Conservation (phyloP, 2,329 filamentous ascomycete genomes). For the Boeremia exigua region DNA sequence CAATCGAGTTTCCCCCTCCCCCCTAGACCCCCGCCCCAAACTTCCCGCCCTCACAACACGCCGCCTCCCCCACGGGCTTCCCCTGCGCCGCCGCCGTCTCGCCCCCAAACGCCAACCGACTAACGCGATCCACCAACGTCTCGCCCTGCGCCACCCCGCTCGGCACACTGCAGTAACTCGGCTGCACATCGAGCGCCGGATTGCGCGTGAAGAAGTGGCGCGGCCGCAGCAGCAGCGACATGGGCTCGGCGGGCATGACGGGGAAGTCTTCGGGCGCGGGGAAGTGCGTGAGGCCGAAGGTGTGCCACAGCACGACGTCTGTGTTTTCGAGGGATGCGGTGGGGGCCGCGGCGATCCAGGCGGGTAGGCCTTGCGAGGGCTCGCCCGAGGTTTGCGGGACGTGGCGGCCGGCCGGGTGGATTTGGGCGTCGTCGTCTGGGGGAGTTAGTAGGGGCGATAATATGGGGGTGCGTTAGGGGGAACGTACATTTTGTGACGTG, state of each 20-base stretch:
- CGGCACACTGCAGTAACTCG: constrained; percentile 74
- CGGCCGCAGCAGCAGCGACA: constrained; percentile 79
- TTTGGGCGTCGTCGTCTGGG: constrained; percentile 76
- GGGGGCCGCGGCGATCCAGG: constrained; percentile 76
- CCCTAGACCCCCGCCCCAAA: constrained; percentile 32
- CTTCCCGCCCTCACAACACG: constrained; percentile 27
- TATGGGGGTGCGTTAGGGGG: not conserved
- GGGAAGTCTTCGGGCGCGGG: constrained; percentile 90
- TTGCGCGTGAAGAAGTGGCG: constrained; percentile 84
- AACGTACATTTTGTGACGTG: constrained; percentile 86
- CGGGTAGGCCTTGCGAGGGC: constrained; percentile 72
- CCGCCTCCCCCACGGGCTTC: constrained; percentile 1
- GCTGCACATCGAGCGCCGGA: constrained; percentile 80
- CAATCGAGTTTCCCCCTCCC: no score
- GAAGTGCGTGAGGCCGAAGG: constrained; percentile 89
- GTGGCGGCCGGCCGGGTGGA: constrained; percentile 85
- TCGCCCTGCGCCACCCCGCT: constrained; percentile 66
- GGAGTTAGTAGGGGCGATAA: constrained; percentile 13
- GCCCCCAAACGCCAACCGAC: constrained; percentile 55
- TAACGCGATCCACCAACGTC: constrained; percentile 57
- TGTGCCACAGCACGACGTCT: constrained; percentile 92
- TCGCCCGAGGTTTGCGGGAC: constrained; percentile 87
- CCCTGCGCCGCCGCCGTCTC: constrained; percentile 27
- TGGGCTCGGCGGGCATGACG: constrained; percentile 82
- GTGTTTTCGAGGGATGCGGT: constrained; percentile 75